Evolutionary conservation across 148 eudicot genomes (phyloP).

Genomic region (Vaccinium corymbosum): DNA sequence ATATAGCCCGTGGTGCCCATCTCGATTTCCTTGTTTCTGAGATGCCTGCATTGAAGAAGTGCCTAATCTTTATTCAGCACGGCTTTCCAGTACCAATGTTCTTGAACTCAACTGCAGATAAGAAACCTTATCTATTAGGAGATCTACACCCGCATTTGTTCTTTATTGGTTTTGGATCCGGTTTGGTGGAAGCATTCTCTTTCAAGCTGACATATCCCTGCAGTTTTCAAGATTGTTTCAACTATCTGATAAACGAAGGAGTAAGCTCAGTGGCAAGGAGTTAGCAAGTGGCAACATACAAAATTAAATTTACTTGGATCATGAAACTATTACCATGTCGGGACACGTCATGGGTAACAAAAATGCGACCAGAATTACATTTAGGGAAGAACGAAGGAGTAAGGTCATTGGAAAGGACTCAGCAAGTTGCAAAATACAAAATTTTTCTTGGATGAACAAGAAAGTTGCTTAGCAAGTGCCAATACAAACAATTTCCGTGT

Average conservation of each 20-base stretch:
- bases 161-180: neutral
- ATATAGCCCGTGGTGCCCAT: slow-evolving; percentile 10
- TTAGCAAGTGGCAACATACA: neutral
- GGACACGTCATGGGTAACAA: neutral
- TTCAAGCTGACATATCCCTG: slow-evolving; percentile 5
- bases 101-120: slow-evolving; percentile 4
- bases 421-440: neutral
- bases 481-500: neutral
- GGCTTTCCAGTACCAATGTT: neutral
- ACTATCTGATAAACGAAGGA: neutral
- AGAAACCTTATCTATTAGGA: neutral
- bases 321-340: neutral
- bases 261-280: neutral
- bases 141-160: neutral
- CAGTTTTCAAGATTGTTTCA: neutral
- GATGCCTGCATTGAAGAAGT: slow-evolving; percentile 19
- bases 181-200: neutral
- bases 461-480: no score
- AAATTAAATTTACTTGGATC: neutral
- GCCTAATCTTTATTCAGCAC: neutral
- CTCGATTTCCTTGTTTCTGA: slow-evolving; percentile 15
- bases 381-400: neutral
- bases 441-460: neutral
- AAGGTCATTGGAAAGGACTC: neutral
- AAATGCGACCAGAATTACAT: neutral